Conservation (phyloP, 805 yeast species). For the Candida corydali region DNA sequence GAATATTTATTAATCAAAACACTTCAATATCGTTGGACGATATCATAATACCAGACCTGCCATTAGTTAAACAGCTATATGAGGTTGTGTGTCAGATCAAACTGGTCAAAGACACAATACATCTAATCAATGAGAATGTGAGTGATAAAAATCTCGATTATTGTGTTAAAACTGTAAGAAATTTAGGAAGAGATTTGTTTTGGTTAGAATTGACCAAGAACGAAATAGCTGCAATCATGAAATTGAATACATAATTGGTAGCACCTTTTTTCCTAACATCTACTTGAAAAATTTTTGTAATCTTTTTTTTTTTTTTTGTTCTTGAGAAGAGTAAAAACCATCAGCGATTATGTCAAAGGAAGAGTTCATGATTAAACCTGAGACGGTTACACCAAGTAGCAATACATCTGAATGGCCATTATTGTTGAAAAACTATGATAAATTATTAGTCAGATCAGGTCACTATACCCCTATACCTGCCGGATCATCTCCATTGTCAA, state of each 20-base stretch:
- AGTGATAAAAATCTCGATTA: conserved; percentile 28
- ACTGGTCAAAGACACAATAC: conserved; percentile 66
- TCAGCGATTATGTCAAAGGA: conserved; percentile 45
- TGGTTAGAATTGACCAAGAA: conserved; percentile 36
- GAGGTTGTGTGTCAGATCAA: conserved; percentile 59
- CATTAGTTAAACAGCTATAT: conserved; percentile 54
- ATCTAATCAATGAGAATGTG: conserved; percentile 46
- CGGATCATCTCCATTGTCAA: conserved; percentile 90
- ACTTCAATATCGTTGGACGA: conserved; percentile 25
- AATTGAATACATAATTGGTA: conserved; percentile 4
- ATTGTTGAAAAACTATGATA: conserved; percentile 88
- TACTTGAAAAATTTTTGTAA: neutral
- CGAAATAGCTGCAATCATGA: conserved; percentile 27
- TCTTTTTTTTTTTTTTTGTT: conserved; percentile 7
- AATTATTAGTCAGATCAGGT: conserved; percentile 89
- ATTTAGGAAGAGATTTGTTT: conserved; percentile 36
- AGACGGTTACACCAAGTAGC: conserved; percentile 66
- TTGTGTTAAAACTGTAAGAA: conserved; percentile 32
- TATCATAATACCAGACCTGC: conserved; percentile 37
- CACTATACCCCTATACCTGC: conserved; percentile 97
- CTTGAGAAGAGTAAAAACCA: conserved; percentile 3
- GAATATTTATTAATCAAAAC: conserved; percentile 14
- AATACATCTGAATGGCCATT: conserved; percentile 96
- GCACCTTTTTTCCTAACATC: neutral
- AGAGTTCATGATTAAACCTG: conserved; percentile 85